These are phyloP conservation scores for Sisymbrium altissimum DNA, from an alignment of 345 rosid species.

Conservation along the genomic window DNA sequence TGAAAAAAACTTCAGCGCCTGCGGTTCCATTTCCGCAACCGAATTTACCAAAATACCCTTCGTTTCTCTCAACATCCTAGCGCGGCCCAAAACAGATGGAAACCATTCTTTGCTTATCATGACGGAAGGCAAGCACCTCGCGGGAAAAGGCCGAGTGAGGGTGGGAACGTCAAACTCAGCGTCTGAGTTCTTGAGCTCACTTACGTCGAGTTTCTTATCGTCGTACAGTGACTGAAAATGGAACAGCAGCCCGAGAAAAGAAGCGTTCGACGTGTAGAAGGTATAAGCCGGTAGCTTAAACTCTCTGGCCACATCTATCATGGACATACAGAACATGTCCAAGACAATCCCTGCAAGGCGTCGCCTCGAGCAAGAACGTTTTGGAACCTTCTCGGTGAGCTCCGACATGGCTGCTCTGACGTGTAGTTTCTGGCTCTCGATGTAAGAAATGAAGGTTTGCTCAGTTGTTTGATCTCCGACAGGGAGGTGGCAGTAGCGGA, in stretches of 20 bases:
- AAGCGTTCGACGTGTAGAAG: conserved; percentile 38
- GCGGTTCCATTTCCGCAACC: conserved; percentile 40
- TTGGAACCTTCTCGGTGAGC: too few relatives aligned
- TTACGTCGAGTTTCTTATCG: neutral
- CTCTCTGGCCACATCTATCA: conserved; percentile 47
- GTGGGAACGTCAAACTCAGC: conserved; percentile 30
- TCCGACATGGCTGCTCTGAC: too few relatives aligned
- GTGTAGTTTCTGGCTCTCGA: conserved; percentile 34
- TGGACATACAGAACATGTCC: conserved; percentile 47
- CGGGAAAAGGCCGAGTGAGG: conserved; percentile 31
- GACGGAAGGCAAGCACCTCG: conserved; percentile 24
- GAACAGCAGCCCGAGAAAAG: conserved; percentile 26
- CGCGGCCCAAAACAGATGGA: neutral
- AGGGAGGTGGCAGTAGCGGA: conserved; percentile 21
- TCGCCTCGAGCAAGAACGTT: too few relatives aligned
- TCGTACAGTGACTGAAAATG: conserved; percentile 28
- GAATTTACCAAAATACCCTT: conserved; percentile 51
- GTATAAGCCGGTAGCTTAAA: conserved; percentile 41
- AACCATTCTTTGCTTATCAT: neutral
- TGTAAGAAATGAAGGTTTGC: neutral
- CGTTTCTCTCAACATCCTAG: conserved; percentile 6
- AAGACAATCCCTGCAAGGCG: conserved; percentile 50
- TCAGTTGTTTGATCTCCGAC: neutral
- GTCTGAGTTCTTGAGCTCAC: conserved; percentile 29
- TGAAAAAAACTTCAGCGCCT: conserved; percentile 20